A percentile compares a stretch with the other conserved stretches of the same genome.
phyloP scores from a whole-genome alignment of 495 filamentous ascomycete genomes.

The Jackrogersella minutella region DNA sequence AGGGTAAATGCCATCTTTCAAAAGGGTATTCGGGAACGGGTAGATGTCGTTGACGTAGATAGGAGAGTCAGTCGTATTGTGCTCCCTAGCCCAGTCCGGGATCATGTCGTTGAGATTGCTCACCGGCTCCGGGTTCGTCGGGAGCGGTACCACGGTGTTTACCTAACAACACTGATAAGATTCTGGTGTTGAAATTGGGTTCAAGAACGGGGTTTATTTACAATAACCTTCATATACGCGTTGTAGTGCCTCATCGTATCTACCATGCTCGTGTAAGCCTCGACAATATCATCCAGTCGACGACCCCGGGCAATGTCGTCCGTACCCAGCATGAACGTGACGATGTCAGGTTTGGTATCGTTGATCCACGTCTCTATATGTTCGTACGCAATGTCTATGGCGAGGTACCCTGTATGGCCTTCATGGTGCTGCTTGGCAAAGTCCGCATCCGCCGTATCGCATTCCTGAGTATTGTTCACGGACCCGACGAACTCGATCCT shows the following conservation, averaged over 20 bases:
- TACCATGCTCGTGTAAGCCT: slow-evolving; percentile 51
- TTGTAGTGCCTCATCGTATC: slow-evolving; percentile 47
- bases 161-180: slow-evolving; percentile 26
- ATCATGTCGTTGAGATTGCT: slow-evolving; percentile 47
- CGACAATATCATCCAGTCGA: slow-evolving; percentile 46
- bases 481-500: slow-evolving; percentile 53
- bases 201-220: slow-evolving; percentile 16
- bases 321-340: slow-evolving; percentile 56
- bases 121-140: slow-evolving; percentile 36
- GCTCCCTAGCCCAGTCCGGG: slow-evolving; percentile 45
- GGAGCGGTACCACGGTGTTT: slow-evolving; percentile 47
- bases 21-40: slow-evolving; percentile 42
- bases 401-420: slow-evolving; percentile 54
- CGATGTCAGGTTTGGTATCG: slow-evolving; percentile 49
- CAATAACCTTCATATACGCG: slow-evolving; percentile 50
- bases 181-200: no score
- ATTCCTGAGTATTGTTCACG: slow-evolving; percentile 49
- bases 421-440: slow-evolving; percentile 49
- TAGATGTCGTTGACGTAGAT: slow-evolving; percentile 52
- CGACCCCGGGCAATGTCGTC: slow-evolving; percentile 48
- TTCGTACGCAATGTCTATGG: slow-evolving; percentile 55
- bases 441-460: slow-evolving; percentile 44
- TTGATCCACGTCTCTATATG: slow-evolving; percentile 51
- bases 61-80: slow-evolving; percentile 47
- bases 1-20: slow-evolving; percentile 53